Base-by-base conservation (phyloP, 768 basidiomycete genomes). In the Crassisporium funariophilum region DNA sequence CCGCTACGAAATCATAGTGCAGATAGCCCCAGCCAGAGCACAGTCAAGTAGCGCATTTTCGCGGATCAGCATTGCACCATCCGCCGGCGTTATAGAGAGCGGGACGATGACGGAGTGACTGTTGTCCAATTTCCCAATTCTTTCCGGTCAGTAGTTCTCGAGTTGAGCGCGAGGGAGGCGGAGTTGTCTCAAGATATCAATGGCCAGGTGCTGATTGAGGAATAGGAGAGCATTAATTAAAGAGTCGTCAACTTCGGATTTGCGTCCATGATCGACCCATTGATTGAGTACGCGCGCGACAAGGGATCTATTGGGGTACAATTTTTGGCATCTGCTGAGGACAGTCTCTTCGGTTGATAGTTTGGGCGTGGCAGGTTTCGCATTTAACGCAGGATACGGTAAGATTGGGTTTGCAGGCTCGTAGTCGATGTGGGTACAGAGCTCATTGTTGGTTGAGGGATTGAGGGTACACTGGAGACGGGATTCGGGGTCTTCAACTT, bases 21-120 rank as follows among this genome's bases (percentile, higher is more conserved):
- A 52, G 44, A 33, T 49, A 49, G 5, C 13, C 24, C 8, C 29
- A 38, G 2, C 52, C 42, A 23, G 43, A 39, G 48, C 49, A 24
- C 48, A 46, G 35, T 58, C 54, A 3, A 58, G 15, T 3, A 58
- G 35, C 1, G 43, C 49, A 17, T 34, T 23, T 4, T 36, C 3
- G 12, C 22, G 13, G 15, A 16, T 1, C 4, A 16, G 12, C 3
- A 4, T 13, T 0, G 24, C n/a, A 11, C 34, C 49, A n/a, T n/a
- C n/a, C n/a, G n/a, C n/a, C n/a, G n/a, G n/a, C n/a, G n/a, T n/a
- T n/a, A n/a, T n/a, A n/a, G n/a, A n/a, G n/a, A n/a, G n/a, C 1
- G 13, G 19, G 0, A 25, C 3, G 1, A 17, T 21, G 11, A 47
- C 6, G 10, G 39, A 19, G 7, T 43, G 2, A 0, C 41, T 23